Evolutionary conservation across 2,329 filamentous ascomycete species (phyloP), one percentile per base, ranked within the genome.

Genomic region (Calcarisporium arbuscula): DNA sequence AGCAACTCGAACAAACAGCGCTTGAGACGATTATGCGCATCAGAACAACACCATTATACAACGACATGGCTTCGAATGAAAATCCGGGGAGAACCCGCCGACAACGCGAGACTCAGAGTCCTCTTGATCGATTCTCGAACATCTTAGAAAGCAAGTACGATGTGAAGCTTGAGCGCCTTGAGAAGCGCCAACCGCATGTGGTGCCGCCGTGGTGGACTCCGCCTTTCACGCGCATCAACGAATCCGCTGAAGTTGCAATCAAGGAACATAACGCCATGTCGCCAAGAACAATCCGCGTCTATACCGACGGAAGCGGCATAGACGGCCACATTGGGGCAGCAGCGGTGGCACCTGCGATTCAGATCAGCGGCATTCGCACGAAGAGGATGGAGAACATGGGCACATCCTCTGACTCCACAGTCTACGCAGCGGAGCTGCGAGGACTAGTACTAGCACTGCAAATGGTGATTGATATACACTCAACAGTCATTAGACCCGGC

Each of bases 401-500:
- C 35, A 47, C 21, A 39, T 37, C 45, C 15, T 40, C 32, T 29
- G 49, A 41, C 23, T 53, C 48, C 22, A 54, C 49, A 5, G 45
- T 54, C 16, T 55, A 54, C 35, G 47, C 48, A 39, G 51, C 47
- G 23, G 51, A 56, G 31, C 46, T 53, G 11, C 39, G 31, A 35
- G 51, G 48, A 14, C 37, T 57, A 2, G 41, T 40, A n/a, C 41
- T 54, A 15, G 48, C 45, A 17, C 28, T 56, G 19, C 41, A 51
- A 22, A 52, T 52, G 11, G 32, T 43, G 30, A 38, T 43, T 20
- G 39, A 52, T 21, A 32, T 45, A 29, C 30, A 47, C 11, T 21
- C 33, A 26, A 31, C 22, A 20, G 40, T 27, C 8, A 16, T 9
- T 12, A 28, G 23, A 19, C 34, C 43, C 27, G 42, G 45, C 30